Evolutionary conservation across 805 yeast genomes (phyloP), one percentile per base, ranked within the genome.

Genomic region (Yamadazyma olivae): DNA sequence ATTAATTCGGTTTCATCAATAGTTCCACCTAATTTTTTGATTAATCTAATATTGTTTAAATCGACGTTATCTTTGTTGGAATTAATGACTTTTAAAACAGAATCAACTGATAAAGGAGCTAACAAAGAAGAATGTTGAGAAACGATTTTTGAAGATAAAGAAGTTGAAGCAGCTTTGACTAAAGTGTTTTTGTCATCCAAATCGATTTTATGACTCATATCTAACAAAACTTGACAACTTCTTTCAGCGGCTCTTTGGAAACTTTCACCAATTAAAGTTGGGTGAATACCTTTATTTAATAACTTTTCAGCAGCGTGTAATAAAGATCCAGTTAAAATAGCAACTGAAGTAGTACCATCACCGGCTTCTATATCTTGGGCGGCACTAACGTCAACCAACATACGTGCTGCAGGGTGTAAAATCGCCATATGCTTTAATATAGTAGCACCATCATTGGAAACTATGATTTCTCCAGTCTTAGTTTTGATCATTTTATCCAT

Each of bases 291-390:
- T 59, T 85, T 87, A 48, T 78, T 80, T 51, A 93, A 74, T 41
- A 93, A 71, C 57, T 83, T 82, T 51, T 93, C 99, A 37, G 98
- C 95, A 13, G 99, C 99, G 20, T 91, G 95, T 37, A 93, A 70
- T 32, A 93, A 65, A 4, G 97, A 91, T 24, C 99, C 99, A 5
- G 97, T 87, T 44, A 93, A 71, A 37, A 93, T 91, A 19, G 95
- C 99, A 21, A 93, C 99, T 2, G 96, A 83, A 0, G 99, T 93
- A 22, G 99, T 93, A 46, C 99, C 99, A 59, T 93, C 99, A 38
- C 99, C 99, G n/a, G 98, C 99, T 62, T 90, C 99, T 25, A 90
- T 84, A 53, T 93, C 99, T 65, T 93, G 99, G 1, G 99, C 98
- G 27, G 90, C 96, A 41, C 95, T 83, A 18, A 93, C 86, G 57